A percentile compares a stretch with the other conserved stretches of the same genome.
Conservation (phyloP, 345 rosid species). For the Pugionium dolabratum region DNA sequence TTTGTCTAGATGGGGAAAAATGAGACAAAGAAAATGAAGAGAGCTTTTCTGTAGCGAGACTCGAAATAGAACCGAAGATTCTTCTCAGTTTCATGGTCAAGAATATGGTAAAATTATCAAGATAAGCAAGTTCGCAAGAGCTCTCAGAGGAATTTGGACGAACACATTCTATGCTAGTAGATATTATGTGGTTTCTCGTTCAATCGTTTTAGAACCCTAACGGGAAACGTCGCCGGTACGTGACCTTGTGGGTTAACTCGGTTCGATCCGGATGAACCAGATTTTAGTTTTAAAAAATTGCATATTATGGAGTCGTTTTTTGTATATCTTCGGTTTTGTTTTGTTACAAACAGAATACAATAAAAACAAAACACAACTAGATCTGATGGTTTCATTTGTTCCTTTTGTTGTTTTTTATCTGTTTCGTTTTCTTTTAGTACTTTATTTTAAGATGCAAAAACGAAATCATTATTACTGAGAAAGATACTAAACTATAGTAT, state of each 20-base stretch:
- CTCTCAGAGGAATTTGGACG: conserved; percentile 29
- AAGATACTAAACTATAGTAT: too few relatives aligned
- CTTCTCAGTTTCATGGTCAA: conserved; percentile 35
- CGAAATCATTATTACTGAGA: too few relatives aligned
- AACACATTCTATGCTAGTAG: conserved; percentile 16
- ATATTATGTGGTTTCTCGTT: not conserved
- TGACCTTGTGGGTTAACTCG: not conserved
- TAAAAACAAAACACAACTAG: too few relatives aligned
- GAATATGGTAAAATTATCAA: not conserved
- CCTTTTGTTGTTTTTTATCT: too few relatives aligned
- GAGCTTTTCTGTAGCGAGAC: conserved; percentile 21
- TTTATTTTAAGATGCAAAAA: too few relatives aligned
- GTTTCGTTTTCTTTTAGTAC: too few relatives aligned
- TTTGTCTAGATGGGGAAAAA: conserved; percentile 28
- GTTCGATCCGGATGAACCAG: conserved; percentile 7
- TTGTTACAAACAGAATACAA: too few relatives aligned
- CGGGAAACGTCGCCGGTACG: not conserved
- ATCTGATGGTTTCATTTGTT: too few relatives aligned
- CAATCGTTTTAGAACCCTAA: conserved; percentile 17
- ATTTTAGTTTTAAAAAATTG: not conserved
- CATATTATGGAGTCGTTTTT: too few relatives aligned
- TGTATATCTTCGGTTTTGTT: too few relatives aligned
- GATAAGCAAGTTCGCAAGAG: not conserved
- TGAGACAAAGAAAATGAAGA: conserved; percentile 19
- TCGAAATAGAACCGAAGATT: conserved; percentile 20